Percentiles rank a stretch among this genome's conserved stretches.
Evolutionary conservation across 1,139 yeast genomes (phyloP).

Genomic region (Citeromyces siamensis): DNA sequence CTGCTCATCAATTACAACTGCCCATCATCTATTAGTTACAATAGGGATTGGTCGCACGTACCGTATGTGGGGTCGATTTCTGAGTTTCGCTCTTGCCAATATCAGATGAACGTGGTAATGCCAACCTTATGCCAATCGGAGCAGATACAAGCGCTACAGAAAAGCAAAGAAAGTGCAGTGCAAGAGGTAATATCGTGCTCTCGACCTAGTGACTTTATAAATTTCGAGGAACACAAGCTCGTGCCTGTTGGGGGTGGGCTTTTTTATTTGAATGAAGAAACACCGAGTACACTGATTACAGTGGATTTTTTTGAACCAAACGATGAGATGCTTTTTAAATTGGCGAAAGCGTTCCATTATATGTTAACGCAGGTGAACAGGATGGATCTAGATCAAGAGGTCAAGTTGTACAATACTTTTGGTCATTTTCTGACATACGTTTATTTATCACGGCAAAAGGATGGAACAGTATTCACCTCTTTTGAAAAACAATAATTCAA

Average conservation of each 20-base stretch:
- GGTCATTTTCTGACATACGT: neutral
- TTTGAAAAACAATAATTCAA: neutral
- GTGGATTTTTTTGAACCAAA: conserved; percentile 2
- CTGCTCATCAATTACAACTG: conserved; percentile 61
- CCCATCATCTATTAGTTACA: conserved; percentile 21
- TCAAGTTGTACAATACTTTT: neutral
- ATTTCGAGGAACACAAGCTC: conserved; percentile 6
- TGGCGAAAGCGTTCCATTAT: conserved; percentile 2
- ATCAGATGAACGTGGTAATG: conserved; percentile 44
- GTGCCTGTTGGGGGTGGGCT: conserved; percentile 11
- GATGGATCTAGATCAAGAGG: neutral
- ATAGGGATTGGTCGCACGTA: conserved; percentile 20
- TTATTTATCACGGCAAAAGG: neutral
- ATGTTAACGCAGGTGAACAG: neutral
- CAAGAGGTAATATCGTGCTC: conserved; percentile 2
- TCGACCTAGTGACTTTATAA: conserved; percentile 6
- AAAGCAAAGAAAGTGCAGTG: neutral
- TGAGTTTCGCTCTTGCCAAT: conserved; percentile 67
- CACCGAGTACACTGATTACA: conserved; percentile 5
- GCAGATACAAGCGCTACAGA: neutral
- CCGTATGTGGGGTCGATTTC: conserved; percentile 30
- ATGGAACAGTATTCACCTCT: neutral
- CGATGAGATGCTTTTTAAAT: conserved; percentile 2
- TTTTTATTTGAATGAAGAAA: conserved; percentile 6
- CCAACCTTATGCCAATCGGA: conserved; percentile 44